phyloP scores from a whole-genome alignment of 257 asterid genomes.

The Solanum rostratum region DNA sequence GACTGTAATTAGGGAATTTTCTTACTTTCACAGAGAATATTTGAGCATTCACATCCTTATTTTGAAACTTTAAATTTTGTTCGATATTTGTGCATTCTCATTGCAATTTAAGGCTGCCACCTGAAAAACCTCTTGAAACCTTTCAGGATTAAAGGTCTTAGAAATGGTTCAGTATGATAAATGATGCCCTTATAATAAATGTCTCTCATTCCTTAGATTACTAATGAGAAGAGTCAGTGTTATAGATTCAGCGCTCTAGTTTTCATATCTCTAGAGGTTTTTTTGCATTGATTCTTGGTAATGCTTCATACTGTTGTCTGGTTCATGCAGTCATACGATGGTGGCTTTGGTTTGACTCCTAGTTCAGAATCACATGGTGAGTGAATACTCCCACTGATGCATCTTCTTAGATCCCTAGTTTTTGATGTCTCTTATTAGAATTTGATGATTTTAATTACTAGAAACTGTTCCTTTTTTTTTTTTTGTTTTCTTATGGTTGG shows the following conservation, averaged over 20 bases:
- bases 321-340: slow-evolving; percentile 86
- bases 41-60: neutral
- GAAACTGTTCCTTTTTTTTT: neutral
- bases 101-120: neutral
- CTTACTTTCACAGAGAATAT: neutral
- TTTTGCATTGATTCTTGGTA: neutral
- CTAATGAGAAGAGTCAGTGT: neutral
- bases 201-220: neutral
- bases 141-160: neutral
- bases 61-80: neutral
- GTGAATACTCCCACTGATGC: slow-evolving; percentile 16
- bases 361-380: slow-evolving; percentile 97
- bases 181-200: neutral
- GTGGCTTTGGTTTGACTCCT: slow-evolving; percentile 89
- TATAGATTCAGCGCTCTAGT: neutral
- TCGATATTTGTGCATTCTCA: neutral
- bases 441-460: neutral
- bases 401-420: neutral
- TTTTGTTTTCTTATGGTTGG: too few relatives aligned
- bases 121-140: neutral
- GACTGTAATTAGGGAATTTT: neutral
- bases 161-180: neutral
- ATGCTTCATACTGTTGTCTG: neutral
- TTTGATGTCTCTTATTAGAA: neutral
- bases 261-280: neutral